Conservation (phyloP, 768 basidiomycete species). For the Mycena alexandri region DNA sequence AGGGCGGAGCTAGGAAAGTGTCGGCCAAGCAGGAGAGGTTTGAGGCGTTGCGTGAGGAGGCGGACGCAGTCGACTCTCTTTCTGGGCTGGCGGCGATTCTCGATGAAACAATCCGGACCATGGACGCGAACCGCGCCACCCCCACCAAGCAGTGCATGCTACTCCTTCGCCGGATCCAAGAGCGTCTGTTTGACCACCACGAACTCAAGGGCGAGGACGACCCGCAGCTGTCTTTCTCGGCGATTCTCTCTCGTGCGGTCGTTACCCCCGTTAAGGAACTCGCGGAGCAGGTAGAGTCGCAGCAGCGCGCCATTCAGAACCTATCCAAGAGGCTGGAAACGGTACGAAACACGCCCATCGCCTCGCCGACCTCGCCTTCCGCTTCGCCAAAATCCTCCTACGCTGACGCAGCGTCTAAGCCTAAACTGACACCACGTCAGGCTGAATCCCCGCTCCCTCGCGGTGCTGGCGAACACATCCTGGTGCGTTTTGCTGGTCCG, state of each 20-base stretch:
- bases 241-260: slow-evolving; percentile 9
- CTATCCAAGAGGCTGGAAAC: slow-evolving; percentile 12
- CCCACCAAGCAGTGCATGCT: neutral
- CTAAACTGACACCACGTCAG: slow-evolving; percentile 1
- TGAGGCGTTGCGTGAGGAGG: too few species aligned
- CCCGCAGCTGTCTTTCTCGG: neutral
- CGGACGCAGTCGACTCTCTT: too few species aligned
- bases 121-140: neutral
- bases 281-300: neutral
- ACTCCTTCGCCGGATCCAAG: neutral
- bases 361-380: neutral
- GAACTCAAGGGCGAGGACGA: neutral
- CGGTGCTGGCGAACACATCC: too few species aligned
- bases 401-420: neutral
- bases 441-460: neutral
- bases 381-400: neutral
- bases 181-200: slow-evolving; percentile 6
- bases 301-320: slow-evolving; percentile 10
- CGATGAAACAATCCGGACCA: slow-evolving; percentile 1
- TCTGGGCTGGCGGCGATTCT: too few species aligned
- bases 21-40: too few species aligned
- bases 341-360: slow-evolving; percentile 3
- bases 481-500: slow-evolving; percentile 16
- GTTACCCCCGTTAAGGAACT: neutral
- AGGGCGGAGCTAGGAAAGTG: neutral